Base-by-base conservation (phyloP, 2,329 filamentous ascomycete genomes). In the Verticillium isaacii region DNA sequence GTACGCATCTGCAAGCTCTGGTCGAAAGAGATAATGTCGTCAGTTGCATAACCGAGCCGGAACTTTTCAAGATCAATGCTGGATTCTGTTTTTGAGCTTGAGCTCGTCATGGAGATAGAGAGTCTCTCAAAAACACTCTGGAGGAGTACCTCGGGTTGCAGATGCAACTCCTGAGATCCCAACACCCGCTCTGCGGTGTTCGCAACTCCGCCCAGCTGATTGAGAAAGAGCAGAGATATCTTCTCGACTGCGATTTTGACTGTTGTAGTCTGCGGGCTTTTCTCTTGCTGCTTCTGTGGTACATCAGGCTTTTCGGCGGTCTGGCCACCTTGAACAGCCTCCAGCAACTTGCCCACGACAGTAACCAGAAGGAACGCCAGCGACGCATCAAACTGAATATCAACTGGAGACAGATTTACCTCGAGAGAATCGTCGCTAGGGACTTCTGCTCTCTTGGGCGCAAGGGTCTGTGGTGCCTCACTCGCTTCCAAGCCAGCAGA, bases 21-120 rank as follows among this genome's bases (percentile, higher is more conserved):
- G 66, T 88, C 83, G 64, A 90, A 89, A 1, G 84, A 88, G 39
- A 90, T 64, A 39, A 90, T 88, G 61, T 87, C 82, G 45, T 85
- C 85, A 63, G 84, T 78, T 2, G 81, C 79, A 68, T 89, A 89
- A 1, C 87, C 86, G 66, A 90, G 86, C 0, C 77, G 78, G 67
- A 90, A 85, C 64, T 84, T 85, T 64, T 84, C 78, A 2, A 89
- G 68, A 54, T 80, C 76, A 12, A 87, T 67, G 50, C 72, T 79
- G 5, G 74, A 71, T 56, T 77, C 66, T 29, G 69, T 70, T 15
- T 68, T 68, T 56, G 67, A 63, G 32, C 68, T 66, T 5, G 70
- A 66, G 58, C 67, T 68, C 3, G 71, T 69, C 19, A 76, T 37
- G 9, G 67, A 68, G 2, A 77, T 68, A 14, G 66, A 71, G 6